Evolutionary conservation across 108 stramenopile genomes (phyloP).

Genomic region (Seminavis robusta): DNA sequence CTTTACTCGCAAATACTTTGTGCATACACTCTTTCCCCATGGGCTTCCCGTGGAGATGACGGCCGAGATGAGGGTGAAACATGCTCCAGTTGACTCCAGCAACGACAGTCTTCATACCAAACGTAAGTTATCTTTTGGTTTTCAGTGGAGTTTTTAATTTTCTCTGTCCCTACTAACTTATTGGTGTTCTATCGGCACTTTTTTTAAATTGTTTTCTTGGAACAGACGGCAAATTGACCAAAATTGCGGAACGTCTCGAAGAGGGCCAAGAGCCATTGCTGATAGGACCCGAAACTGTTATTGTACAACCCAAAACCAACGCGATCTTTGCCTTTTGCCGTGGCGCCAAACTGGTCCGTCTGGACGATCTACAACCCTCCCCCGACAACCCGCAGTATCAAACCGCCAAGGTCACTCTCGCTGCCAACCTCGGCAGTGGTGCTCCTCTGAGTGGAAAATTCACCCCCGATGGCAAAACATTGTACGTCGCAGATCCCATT

Average conservation of each 20-base stretch:
- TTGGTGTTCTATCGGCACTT: no score
- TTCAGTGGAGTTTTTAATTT: no score
- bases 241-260: conserved; percentile 47
- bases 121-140: no score
- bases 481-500: conserved; percentile 64
- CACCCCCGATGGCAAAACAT: conserved; percentile 34
- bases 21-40: no score
- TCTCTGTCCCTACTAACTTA: no score
- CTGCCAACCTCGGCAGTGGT: conserved; percentile 50
- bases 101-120: conserved; percentile 18
- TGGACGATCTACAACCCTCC: conserved; percentile 30
- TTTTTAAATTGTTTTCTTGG: no score
- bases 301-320: conserved; percentile 38
- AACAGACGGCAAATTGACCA: conserved; percentile 44
- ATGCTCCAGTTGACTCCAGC: conserved; percentile 3
- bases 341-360: conserved; percentile 36
- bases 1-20: no score
- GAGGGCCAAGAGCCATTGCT: conserved; percentile 24
- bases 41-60: no score
- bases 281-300: conserved; percentile 53
- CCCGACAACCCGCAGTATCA: background rate
- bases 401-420: conserved; percentile 35
- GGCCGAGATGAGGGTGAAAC: no score
- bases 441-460: conserved; percentile 63
- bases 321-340: conserved; percentile 50